These are phyloP conservation scores for Saccharomycopsis sp. DNA, from an alignment of 805 yeast species.

Conservation along the genomic window DNA sequence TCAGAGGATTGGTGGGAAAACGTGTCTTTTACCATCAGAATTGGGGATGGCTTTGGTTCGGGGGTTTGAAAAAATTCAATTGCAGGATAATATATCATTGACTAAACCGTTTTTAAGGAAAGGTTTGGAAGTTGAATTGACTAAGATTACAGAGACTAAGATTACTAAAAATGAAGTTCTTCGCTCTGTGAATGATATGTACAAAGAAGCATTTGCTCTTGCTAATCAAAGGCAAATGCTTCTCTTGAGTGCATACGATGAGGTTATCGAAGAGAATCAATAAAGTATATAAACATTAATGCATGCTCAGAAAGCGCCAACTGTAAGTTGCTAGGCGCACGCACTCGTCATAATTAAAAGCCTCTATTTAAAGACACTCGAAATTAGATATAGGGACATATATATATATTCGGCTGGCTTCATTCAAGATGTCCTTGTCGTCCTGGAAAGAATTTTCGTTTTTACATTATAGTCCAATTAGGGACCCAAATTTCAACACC, in stretches of 20 bases:
- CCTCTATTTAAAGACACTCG: too few relatives aligned
- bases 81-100: slow-evolving; percentile 57
- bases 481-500: slow-evolving; percentile 70
- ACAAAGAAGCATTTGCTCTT: slow-evolving; percentile 51
- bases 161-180: slow-evolving; percentile 48
- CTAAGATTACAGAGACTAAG: slow-evolving; percentile 60
- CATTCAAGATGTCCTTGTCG: slow-evolving; percentile 6
- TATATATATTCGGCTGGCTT: too few relatives aligned
- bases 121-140: slow-evolving; percentile 61
- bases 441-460: slow-evolving; percentile 81
- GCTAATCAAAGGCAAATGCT: slow-evolving; percentile 36
- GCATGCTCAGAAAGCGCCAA: too few relatives aligned
- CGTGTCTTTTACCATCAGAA: slow-evolving; percentile 63
- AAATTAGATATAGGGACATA: too few relatives aligned
- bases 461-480: slow-evolving; percentile 74
- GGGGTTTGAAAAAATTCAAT: slow-evolving; percentile 76
- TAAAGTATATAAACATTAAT: too few relatives aligned
- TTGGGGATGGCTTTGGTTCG: slow-evolving; percentile 83
- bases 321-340: too few relatives aligned
- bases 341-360: too few relatives aligned
- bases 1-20: slow-evolving; percentile 33
- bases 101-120: slow-evolving; percentile 86
- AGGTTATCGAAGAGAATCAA: slow-evolving; percentile 13
- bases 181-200: slow-evolving; percentile 45
- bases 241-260: slow-evolving; percentile 32